Percentiles rank a stretch among this genome's conserved stretches.
These are phyloP conservation scores for Diaporthe ampelina DNA, from an alignment of 2,329 filamentous ascomycete species.

Conservation along the genomic window DNA sequence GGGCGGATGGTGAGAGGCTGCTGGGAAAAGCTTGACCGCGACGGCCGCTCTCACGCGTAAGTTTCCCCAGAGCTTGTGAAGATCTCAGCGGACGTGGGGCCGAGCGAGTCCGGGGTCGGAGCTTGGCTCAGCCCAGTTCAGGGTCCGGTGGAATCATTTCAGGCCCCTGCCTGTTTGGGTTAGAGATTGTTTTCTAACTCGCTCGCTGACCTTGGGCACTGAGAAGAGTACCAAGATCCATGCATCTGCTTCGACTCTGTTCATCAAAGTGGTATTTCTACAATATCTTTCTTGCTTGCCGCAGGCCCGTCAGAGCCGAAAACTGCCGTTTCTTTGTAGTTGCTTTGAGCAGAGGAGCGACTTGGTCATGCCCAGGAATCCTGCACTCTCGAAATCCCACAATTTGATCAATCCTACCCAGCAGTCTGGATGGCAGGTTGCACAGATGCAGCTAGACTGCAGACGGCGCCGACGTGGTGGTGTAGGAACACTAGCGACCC, in stretches of 20 bases:
- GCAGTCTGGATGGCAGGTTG: slow-evolving; percentile 5
- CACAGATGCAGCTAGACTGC: slow-evolving; percentile 16
- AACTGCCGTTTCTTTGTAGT: background rate
- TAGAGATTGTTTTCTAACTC: background rate
- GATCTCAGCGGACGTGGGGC: slow-evolving; percentile 27
- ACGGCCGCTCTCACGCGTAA: background rate
- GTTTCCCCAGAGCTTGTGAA: slow-evolving; percentile 33
- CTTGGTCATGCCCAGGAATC: background rate
- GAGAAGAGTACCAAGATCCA: background rate
- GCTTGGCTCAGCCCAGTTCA: slow-evolving; percentile 21
- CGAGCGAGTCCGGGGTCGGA: slow-evolving; percentile 41
- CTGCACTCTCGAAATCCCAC: background rate
- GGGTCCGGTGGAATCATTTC: slow-evolving; percentile 24
- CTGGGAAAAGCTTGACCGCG: slow-evolving; percentile 32
- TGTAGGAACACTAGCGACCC: background rate
- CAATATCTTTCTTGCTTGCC: background rate
- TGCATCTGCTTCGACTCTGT: background rate
- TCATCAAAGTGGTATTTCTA: background rate
- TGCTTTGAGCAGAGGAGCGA: background rate
- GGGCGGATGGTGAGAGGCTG: background rate
- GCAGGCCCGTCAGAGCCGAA: background rate
- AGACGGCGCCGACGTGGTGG: background rate
- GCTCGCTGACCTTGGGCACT: too few relatives aligned
- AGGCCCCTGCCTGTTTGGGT: slow-evolving; percentile 1
- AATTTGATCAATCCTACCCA: background rate